Base-by-base conservation (phyloP, 441 rosid genomes). In the Heliophila coronopifolia region DNA sequence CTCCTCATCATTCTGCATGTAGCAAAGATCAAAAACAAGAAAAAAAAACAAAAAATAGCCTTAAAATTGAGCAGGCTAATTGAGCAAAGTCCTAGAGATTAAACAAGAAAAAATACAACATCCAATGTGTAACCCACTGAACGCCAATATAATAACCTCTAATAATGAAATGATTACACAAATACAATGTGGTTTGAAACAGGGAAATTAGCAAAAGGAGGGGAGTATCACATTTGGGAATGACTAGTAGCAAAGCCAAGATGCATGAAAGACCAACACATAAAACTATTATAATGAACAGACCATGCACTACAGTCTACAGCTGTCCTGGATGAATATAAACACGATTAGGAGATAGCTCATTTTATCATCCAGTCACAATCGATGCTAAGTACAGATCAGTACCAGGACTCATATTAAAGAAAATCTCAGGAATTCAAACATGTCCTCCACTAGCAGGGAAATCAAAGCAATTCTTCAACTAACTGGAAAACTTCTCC, bases 1-100 rank as follows among this genome's bases (percentile, higher is more conserved):
- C 72, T 92, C 98, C 40, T 83, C 92, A 27, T 92, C 98, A 59
- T 88, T 92, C 98, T 91, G 89, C 59, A 64, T 24, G 59, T 37
- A 31, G 52, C 50, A 69, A 52, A 41, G 14, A 20, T 45, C 16
- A 59, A 20, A 55, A 48, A 58, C 48, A 25, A 54, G 8, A 54
- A 41, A 20, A 24, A 13, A 47, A 19, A 27, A 18, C 9, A 24
- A 6, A 3, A 15, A 11, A 40, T 7, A 40, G 13, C 22, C 25
- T 40, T 23, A 19, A 31, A 44, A 16, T 19, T 41, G 10, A 24
- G 31, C 48, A 25, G 20, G 45, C 34, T 38, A 35, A 37, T 3
- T 34, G 24, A 14, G 43, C 36, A 51, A 12, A 18, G 17, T 59
- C 36, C 22, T 32, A 49, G 36, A 23, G 24, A 40, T 7, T 57